A percentile compares a stretch with the other conserved stretches of the same genome.
Evolutionary conservation across 306 rosid species (phyloP).

Genomic region (Sphenostylis stenocarpa): DNA sequence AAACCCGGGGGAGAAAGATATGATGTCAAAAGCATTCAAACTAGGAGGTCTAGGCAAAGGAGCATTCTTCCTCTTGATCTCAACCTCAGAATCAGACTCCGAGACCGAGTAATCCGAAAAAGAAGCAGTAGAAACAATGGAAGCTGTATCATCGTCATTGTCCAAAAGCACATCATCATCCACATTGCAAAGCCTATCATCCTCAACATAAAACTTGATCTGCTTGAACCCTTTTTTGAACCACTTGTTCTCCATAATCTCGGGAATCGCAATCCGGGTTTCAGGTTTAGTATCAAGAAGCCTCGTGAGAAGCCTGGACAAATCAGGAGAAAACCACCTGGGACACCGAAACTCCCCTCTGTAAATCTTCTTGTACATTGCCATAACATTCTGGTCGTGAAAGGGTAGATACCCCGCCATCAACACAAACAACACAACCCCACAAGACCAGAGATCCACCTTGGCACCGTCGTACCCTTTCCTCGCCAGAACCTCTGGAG

Average conservation of each 20-base stretch:
- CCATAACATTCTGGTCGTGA: slow-evolving; percentile 87
- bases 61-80: slow-evolving; percentile 29
- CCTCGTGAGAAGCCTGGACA: slow-evolving; percentile 45
- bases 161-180: slow-evolving; percentile 36
- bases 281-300: slow-evolving; percentile 76
- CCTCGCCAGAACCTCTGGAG: slow-evolving; percentile 83
- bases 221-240: slow-evolving; percentile 87
- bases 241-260: slow-evolving; percentile 88
- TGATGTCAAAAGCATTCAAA: slow-evolving; percentile 87
- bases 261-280: slow-evolving; percentile 68
- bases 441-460: slow-evolving; percentile 95
- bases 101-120: slow-evolving; percentile 46
- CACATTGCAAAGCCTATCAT: slow-evolving; percentile 71
- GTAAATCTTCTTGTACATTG: slow-evolving; percentile 89
- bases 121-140: slow-evolving; percentile 36
- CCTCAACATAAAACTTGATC: slow-evolving; percentile 82
- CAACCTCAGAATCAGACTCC: slow-evolving; percentile 51
- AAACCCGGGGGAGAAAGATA: slow-evolving; percentile 75
- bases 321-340: slow-evolving; percentile 80
- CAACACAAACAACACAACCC: slow-evolving; percentile 76
- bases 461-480: slow-evolving; percentile 86
- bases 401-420: slow-evolving; percentile 96
- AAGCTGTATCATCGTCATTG: slow-evolving; percentile 33
- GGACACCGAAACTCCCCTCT: slow-evolving; percentile 87
- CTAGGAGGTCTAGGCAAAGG: slow-evolving; percentile 70